These are phyloP conservation scores for Citrus sp. DNA, from an alignment of 345 rosid genomes.

Conservation along the genomic window DNA sequence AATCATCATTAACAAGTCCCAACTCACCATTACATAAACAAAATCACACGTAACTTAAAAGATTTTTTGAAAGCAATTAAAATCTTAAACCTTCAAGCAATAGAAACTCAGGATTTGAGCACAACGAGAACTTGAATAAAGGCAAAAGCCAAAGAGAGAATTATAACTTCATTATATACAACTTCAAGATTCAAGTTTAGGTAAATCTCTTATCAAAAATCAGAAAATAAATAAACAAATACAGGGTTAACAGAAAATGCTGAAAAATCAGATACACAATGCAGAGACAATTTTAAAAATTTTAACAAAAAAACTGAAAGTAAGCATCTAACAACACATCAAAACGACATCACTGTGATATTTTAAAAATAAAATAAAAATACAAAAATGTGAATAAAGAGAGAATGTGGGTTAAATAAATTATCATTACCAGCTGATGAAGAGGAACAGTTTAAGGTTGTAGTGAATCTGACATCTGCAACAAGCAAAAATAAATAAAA, in stretches of 20 bases:
- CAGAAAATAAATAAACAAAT: background rate
- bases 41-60: background rate
- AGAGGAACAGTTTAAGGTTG: background rate
- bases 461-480: slow-evolving; percentile 14
- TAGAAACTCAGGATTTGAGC: background rate
- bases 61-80: too few relatives aligned
- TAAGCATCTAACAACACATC: background rate
- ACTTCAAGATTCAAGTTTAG: background rate
- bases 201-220: background rate
- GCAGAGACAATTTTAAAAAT: background rate
- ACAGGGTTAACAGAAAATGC: background rate
- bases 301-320: background rate
- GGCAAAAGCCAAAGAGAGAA: background rate
- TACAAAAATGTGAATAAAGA: background rate
- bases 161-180: background rate
- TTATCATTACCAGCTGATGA: slow-evolving; percentile 1
- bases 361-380: background rate
- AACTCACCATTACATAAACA: background rate
- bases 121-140: background rate
- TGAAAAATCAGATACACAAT: background rate
- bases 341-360: background rate
- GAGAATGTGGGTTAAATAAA: background rate
- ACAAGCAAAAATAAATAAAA: background rate
- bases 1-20: background rate
- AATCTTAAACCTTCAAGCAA: too few relatives aligned